phyloP scores from a whole-genome alignment of 1,284 basidiomycete species.

The Chiua sp. region DNA sequence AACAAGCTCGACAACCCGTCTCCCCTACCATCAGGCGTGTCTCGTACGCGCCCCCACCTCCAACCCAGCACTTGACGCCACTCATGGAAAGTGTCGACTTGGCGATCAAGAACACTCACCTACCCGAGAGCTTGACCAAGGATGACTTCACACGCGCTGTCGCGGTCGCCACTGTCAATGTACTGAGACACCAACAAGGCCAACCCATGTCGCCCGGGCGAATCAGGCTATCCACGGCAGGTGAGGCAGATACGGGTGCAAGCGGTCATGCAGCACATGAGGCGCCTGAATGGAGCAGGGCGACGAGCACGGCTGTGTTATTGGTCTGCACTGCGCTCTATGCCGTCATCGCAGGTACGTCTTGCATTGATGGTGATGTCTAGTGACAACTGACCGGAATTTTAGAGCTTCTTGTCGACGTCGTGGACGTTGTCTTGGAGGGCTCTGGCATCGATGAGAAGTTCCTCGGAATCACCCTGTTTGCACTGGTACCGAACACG shows the following conservation, averaged over 20 bases:
- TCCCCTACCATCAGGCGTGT: constrained; percentile 51
- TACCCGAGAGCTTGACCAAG: constrained; percentile 73
- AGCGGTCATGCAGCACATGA: constrained; percentile 88
- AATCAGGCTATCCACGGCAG: constrained; percentile 36
- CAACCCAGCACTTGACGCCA: constrained; percentile 59
- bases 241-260: constrained; percentile 47
- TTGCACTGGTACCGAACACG: constrained; percentile 97
- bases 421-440: constrained; percentile 94
- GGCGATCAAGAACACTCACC: constrained; percentile 67
- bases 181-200: constrained; percentile 76
- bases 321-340: constrained; percentile 92
- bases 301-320: constrained; percentile 85
- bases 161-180: constrained; percentile 88
- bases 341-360: constrained; percentile 92
- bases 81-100: constrained; percentile 80
- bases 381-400: not conserved
- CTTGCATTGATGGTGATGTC: not conserved
- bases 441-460: constrained; percentile 98
- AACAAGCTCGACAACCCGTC: constrained; percentile 25
- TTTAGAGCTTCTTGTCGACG: constrained; percentile 90
- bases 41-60: constrained; percentile 58
- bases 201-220: constrained; percentile 55
- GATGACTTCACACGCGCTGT: constrained; percentile 93
- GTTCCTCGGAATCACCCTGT: constrained; percentile 95
- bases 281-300: constrained; percentile 94